Conservation (phyloP, 257 asterid genomes). For the Handroanthus guayacan region DNA sequence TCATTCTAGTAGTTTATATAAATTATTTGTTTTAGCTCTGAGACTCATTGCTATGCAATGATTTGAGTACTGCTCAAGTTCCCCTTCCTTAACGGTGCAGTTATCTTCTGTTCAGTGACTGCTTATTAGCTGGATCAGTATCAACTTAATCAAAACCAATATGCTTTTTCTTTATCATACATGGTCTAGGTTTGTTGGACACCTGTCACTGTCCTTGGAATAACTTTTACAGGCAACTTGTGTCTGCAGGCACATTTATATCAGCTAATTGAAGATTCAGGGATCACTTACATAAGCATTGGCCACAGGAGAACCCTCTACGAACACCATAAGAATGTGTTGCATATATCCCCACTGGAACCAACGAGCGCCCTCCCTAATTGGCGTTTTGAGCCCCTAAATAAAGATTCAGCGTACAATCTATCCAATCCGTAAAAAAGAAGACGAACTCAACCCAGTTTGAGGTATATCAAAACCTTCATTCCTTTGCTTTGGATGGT, state of each 20-base stretch:
- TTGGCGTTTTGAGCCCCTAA: constrained; percentile 65
- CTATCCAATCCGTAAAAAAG: constrained; percentile 39
- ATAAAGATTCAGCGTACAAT: constrained; percentile 39
- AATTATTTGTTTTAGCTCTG: constrained; percentile 24
- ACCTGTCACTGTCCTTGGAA: constrained; percentile 21
- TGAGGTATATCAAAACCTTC: constrained; percentile 9
- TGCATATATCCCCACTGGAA: constrained; percentile 59
- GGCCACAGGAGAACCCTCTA: constrained; percentile 77
- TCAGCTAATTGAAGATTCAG: constrained; percentile 62
- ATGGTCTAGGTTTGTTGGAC: constrained; percentile 23
- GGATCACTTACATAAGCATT: constrained; percentile 74
- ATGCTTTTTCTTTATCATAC: constrained; percentile 13
- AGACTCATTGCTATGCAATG: constrained; percentile 9
- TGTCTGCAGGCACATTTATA: constrained; percentile 73
- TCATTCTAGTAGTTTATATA: background rate
- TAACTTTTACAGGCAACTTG: constrained; percentile 32
- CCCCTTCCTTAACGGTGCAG: constrained; percentile 39
- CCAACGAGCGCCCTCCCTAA: constrained; percentile 41
- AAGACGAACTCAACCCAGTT: constrained; percentile 10
- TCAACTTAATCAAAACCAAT: background rate
- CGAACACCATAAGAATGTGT: constrained; percentile 55
- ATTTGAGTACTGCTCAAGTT: constrained; percentile 35
- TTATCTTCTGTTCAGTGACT: constrained; percentile 28
- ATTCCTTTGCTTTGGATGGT: constrained; percentile 21
- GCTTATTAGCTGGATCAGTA: constrained; percentile 40